These are phyloP conservation scores for Schizothecium vesticola DNA, from an alignment of 495 filamentous ascomycete genomes.

Conservation along the genomic window DNA sequence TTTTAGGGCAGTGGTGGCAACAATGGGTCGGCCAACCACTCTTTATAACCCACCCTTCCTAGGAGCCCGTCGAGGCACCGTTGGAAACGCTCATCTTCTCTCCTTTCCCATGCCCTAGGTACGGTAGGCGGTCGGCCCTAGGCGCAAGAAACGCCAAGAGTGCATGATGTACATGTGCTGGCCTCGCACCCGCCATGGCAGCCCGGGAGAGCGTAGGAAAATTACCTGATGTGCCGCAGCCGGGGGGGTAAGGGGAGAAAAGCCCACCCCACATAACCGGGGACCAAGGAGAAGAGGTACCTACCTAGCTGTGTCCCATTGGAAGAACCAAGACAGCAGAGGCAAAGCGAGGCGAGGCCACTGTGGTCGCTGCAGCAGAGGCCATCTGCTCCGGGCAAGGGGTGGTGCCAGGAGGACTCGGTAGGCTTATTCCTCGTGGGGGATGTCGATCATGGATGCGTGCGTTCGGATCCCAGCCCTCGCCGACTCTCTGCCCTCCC, in stretches of 20 bases:
- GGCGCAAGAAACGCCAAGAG: conserved; percentile 11
- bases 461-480: conserved; percentile 3
- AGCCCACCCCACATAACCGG: background rate
- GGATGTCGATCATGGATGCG: conserved; percentile 13
- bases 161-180: conserved; percentile 20
- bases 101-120: background rate
- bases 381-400: background rate
- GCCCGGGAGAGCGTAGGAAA: conserved; percentile 1
- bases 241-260: background rate
- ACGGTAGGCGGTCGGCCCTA: background rate
- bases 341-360: conserved; percentile 7
- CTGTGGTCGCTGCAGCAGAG: conserved; percentile 12
- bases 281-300: conserved; percentile 4
- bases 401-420: background rate
- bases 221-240: conserved; percentile 4
- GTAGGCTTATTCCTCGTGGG: conserved; percentile 6
- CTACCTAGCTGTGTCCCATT: conserved; percentile 2
- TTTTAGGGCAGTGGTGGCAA: background rate
- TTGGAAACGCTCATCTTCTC: background rate
- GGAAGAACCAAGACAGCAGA: conserved; percentile 6
- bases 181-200: background rate
- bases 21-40: conserved; percentile 1
- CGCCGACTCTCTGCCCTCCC: background rate
- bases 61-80: conserved; percentile 1
- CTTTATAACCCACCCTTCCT: conserved; percentile 10